Percentiles rank a stretch among this genome's conserved stretches.
Conservation (phyloP, 1,284 basidiomycete genomes). For the Volvariella surrecta region DNA sequence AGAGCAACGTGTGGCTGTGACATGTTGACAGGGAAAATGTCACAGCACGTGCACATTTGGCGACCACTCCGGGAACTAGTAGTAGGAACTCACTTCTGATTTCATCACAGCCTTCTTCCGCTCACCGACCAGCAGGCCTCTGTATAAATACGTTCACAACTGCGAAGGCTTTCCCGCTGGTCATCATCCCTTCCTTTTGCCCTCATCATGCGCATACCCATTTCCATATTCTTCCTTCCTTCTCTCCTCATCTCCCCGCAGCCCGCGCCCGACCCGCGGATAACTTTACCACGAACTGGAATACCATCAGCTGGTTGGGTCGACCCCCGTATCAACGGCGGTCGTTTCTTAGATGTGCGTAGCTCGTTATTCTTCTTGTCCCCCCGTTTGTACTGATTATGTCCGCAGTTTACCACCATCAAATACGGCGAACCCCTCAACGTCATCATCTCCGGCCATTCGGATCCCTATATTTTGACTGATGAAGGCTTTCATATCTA, state of each 20-base stretch:
- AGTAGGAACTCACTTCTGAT: too few species aligned
- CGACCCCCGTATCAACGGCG: conserved; percentile 64
- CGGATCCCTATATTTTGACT: conserved; percentile 61
- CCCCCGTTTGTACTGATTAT: background rate
- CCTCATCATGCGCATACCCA: conserved; percentile 5
- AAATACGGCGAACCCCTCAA: conserved; percentile 69
- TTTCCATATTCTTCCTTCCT: conserved; percentile 12
- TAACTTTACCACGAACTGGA: background rate
- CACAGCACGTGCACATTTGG: too few species aligned
- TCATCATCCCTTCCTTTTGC: conserved; percentile 6
- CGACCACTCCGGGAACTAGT: too few species aligned
- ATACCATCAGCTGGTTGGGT: conserved; percentile 42
- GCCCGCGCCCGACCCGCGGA: too few species aligned
- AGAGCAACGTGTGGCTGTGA: too few species aligned
- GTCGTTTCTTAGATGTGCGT: conserved; percentile 58
- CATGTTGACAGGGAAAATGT: too few species aligned
- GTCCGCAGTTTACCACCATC: conserved; percentile 49
- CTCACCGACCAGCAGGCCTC: too few species aligned
- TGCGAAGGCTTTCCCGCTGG: background rate
- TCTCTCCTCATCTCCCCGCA: background rate
- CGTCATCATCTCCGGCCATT: conserved; percentile 47
- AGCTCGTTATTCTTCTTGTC: conserved; percentile 15
- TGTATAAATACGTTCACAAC: too few species aligned
- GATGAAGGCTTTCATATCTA: conserved; percentile 53
- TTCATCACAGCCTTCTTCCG: too few species aligned